Percentiles rank a stretch among this genome's conserved stretches.
Evolutionary conservation across 1,284 basidiomycete genomes (phyloP).

Genomic region (Hemileccinum hortonii): DNA sequence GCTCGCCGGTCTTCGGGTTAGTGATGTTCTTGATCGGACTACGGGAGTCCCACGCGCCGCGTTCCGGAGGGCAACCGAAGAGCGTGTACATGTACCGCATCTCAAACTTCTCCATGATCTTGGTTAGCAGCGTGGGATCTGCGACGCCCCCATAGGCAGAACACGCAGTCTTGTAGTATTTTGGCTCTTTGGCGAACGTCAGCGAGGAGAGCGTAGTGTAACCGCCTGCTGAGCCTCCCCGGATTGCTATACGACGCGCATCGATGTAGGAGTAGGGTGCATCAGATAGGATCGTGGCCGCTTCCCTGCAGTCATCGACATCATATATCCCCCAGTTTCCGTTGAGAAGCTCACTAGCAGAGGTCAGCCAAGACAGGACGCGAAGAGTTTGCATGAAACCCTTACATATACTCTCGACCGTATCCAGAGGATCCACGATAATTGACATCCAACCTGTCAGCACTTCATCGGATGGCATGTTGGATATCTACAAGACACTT

Average conservation of each 20-base stretch:
- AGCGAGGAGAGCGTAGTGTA: constrained; percentile 55
- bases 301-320: constrained; percentile 18
- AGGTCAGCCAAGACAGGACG: not conserved
- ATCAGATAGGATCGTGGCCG: not conserved
- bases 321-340: constrained; percentile 22
- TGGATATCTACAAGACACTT: not conserved
- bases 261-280: constrained; percentile 9
- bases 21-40: constrained; percentile 17
- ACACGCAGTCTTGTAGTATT: constrained; percentile 30
- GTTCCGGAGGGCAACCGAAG: constrained; percentile 46
- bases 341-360: constrained; percentile 10
- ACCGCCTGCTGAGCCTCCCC: constrained; percentile 60
- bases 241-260: constrained; percentile 53
- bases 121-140: constrained; percentile 45
- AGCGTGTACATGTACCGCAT: constrained; percentile 49
- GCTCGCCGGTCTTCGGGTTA: not conserved
- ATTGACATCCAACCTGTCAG: constrained; percentile 23
- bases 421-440: constrained; percentile 28
- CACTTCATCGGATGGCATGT: not conserved
- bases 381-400: not conserved
- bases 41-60: constrained; percentile 5
- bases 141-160: constrained; percentile 54
- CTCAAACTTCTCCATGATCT: constrained; percentile 67
- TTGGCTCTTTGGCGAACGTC: constrained; percentile 32
- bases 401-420: constrained; percentile 22